Evolutionary conservation across 495 filamentous ascomycete species (phyloP), one percentile per base, ranked within the genome.

Genomic region (Cercophora newfieldiana): DNA sequence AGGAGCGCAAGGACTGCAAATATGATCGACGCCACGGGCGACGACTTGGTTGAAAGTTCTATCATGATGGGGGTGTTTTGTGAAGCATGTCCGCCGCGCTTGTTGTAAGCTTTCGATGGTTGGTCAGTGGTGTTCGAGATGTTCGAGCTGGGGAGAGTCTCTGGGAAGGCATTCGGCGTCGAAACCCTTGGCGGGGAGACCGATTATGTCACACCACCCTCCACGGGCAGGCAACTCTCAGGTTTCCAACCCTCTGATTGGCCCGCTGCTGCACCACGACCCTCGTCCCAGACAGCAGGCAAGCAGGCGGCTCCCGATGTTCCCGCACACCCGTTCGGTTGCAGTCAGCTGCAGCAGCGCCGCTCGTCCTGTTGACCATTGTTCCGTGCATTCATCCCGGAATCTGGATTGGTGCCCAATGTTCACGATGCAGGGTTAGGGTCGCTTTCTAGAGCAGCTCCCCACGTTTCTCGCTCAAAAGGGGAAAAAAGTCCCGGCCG

Each of bases 1-100:
- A 93, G 75, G 25, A 97, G 83, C 57, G 91, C 81, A 70, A 90
- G 65, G 61, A 87, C 71, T 69, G 91, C 87, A 78, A 96, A 94
- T 72, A 93, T 82, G 64, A 72, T 64, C 37, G 75, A 77, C 19
- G 60, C 50, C 21, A 76, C 66, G 21, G 74, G 68, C 63, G 74
- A 75, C 56, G 61, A 67, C 47, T 66, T 21, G 28, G 37, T 47
- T 28, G 59, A 31, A 26, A 49, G 25, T 44, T 68, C 62, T 18
- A 69, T 66, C 69, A 72, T 74, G 63, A 50, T 66, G 68, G 64
- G 47, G 44, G 48, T 31, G 7, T 22, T 48, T 56, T 44, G 61
- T 53, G 33, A 61, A 16, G 63, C 72, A 72, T 69, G 12, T 68
- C 47, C 53, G 30, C 49, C n/a, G 24, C 18, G 18, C 24, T 50